Conservation (phyloP, 2,329 filamentous ascomycete species). For the Fusarium musae region DNA sequence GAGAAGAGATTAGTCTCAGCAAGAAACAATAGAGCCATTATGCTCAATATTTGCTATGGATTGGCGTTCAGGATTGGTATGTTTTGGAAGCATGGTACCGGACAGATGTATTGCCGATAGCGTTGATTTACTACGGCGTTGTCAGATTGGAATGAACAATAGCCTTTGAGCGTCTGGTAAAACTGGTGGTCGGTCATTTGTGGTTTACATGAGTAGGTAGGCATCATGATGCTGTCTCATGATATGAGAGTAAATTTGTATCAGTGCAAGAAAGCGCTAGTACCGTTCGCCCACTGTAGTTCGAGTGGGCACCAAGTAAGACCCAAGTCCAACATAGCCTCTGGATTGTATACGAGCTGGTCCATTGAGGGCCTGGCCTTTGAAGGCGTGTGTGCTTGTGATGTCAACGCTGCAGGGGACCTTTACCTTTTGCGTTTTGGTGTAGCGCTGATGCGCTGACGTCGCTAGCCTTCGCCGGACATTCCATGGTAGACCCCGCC, state of each 20-base stretch:
- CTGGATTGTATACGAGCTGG: not conserved
- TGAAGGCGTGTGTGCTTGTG: conserved; percentile 22
- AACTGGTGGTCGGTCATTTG: not conserved
- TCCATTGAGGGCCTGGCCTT: not conserved
- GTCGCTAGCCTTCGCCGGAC: conserved; percentile 35
- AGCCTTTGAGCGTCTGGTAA: not conserved
- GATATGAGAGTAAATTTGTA: conserved; percentile 1
- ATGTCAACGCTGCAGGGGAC: conserved; percentile 29
- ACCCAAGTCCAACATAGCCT: not conserved
- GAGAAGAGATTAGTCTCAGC: not conserved
- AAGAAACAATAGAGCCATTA: not conserved
- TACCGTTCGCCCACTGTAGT: not conserved
- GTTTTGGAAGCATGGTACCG: conserved; percentile 24
- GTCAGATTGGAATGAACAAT: conserved; percentile 9
- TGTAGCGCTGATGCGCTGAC: conserved; percentile 41
- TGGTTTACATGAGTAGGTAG: not conserved
- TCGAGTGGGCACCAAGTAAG: not conserved
- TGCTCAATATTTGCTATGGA: not conserved
- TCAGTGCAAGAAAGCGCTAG: not conserved
- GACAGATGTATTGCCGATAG: conserved; percentile 4
- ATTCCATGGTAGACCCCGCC: conserved; percentile 39
- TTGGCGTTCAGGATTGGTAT: conserved; percentile 32
- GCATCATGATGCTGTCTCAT: conserved; percentile 19
- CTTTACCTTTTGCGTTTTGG: conserved; percentile 16
- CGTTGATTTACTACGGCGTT: conserved; percentile 24